A percentile compares a stretch with the other conserved stretches of the same genome.
These are phyloP conservation scores for Xanthoconium separans DNA, from an alignment of 1,284 basidiomycete species.

Conservation along the genomic window DNA sequence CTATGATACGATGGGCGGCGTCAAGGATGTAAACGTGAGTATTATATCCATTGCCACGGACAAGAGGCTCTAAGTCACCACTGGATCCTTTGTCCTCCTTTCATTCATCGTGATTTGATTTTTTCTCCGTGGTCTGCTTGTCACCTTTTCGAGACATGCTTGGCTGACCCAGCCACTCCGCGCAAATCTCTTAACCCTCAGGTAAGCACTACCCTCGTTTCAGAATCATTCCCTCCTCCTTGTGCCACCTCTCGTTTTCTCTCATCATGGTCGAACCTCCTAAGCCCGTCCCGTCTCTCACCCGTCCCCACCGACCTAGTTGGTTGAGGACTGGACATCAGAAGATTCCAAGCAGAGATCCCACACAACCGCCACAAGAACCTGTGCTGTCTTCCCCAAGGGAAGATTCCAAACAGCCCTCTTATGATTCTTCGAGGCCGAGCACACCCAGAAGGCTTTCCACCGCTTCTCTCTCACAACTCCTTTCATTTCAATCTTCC, in stretches of 20 bases:
- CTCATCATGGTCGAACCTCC: conserved; percentile 24
- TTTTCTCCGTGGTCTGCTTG: conserved; percentile 7
- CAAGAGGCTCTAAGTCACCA: background rate
- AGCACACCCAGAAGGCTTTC: conserved; percentile 23
- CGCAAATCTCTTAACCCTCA: conserved; percentile 25
- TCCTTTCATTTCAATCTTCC: conserved; percentile 26
- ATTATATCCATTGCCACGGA: conserved; percentile 23
- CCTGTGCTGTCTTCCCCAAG: conserved; percentile 13
- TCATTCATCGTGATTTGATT: conserved; percentile 5
- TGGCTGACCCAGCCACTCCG: conserved; percentile 32
- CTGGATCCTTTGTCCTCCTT: conserved; percentile 2
- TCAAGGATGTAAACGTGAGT: conserved; percentile 33
- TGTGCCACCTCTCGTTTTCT: conserved; percentile 4
- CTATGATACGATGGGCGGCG: conserved; percentile 21
- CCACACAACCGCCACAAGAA: conserved; percentile 12
- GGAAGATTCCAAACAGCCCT: conserved; percentile 11
- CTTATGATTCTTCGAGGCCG: conserved; percentile 17
- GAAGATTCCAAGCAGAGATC: conserved; percentile 22
- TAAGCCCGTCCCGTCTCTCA: background rate
- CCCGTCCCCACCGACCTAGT: conserved; percentile 23
- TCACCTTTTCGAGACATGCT: conserved; percentile 27
- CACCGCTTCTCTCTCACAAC: conserved; percentile 22
- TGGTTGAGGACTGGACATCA: conserved; percentile 30
- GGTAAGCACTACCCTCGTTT: conserved; percentile 28
- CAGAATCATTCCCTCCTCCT: conserved; percentile 9